These are phyloP conservation scores for Pestalotiopsis sp. DNA, from an alignment of 2,329 filamentous ascomycete genomes.

Conservation along the genomic window DNA sequence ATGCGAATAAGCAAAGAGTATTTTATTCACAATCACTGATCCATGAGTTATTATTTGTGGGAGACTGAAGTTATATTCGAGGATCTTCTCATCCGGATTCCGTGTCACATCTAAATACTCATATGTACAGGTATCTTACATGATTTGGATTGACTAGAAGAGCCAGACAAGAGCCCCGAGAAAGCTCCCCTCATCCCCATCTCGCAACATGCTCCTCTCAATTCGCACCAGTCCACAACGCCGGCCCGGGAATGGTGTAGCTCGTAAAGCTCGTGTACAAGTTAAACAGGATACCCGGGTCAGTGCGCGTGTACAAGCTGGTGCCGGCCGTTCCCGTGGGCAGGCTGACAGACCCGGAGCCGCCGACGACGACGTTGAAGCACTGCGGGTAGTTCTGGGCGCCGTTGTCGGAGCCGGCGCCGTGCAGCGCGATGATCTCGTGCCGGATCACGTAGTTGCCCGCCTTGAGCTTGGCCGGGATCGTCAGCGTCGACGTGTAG, in stretches of 20 bases:
- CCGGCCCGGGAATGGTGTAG: constrained; percentile 28
- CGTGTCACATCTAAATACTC: no score
- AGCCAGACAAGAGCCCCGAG: background rate
- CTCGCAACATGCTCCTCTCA: background rate
- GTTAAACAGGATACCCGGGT: constrained; percentile 29
- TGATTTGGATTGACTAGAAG: background rate
- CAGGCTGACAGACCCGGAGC: constrained; percentile 35
- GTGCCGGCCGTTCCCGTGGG: constrained; percentile 33
- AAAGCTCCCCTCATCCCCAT: no score
- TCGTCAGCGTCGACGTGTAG: constrained; percentile 45
- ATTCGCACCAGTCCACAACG: constrained; percentile 25
- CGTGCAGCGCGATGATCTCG: constrained; percentile 53
- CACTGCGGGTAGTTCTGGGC: constrained; percentile 42
- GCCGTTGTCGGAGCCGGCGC: constrained; percentile 40
- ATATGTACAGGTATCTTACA: no score
- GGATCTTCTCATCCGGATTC: no score
- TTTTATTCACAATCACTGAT: no score
- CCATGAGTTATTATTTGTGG: no score
- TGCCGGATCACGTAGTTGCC: constrained; percentile 54
- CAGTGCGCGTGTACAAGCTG: constrained; percentile 30
- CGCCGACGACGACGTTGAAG: constrained; percentile 43
- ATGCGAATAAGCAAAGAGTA: no score
- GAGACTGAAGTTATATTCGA: no score
- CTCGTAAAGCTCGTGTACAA: constrained; percentile 22
- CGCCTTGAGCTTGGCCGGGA: constrained; percentile 42